Percentiles rank a stretch among this genome's conserved stretches.
Evolutionary conservation across 805 yeast species (phyloP).

Genomic region (Lipomyces anomalus): DNA sequence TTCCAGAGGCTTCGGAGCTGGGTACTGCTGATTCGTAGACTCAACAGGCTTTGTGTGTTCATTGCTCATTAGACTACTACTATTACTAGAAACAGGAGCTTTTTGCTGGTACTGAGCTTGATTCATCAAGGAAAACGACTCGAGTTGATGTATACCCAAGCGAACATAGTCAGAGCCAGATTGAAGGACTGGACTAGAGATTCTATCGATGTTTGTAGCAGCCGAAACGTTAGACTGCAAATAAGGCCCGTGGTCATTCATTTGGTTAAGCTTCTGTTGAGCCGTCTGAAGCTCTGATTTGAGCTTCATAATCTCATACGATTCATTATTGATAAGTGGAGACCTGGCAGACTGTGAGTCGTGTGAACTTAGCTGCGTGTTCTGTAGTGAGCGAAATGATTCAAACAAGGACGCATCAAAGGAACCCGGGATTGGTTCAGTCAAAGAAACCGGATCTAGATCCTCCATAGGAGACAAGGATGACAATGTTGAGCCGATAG

Average conservation of each 20-base stretch:
- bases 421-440: not conserved
- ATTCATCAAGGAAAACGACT: not conserved
- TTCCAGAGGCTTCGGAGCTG: not conserved
- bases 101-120: not conserved
- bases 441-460: not conserved
- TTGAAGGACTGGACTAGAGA: constrained; percentile 2
- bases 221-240: constrained; percentile 2
- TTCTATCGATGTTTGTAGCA: constrained; percentile 1
- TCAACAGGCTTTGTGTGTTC: too few relatives aligned
- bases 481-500: constrained; percentile 1
- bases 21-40: constrained; percentile 1
- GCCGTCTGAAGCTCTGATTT: constrained; percentile 11
- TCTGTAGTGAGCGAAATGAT: too few relatives aligned
- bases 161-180: not conserved
- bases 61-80: too few relatives aligned
- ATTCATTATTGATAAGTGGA: too few relatives aligned
- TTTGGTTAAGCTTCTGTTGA: constrained; percentile 6
- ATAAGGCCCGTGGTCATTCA: constrained; percentile 1
- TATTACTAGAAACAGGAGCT: too few relatives aligned
- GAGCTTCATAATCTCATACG: constrained; percentile 1
- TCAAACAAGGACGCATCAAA: not conserved
- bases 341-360: too few relatives aligned
- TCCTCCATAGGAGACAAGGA: not conserved
- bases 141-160: constrained; percentile 1
- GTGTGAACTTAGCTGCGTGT: too few relatives aligned